A percentile compares a stretch with the other conserved stretches of the same genome.
Conservation (phyloP, 1,139 yeast species). For the Candida tetrigidarum region DNA sequence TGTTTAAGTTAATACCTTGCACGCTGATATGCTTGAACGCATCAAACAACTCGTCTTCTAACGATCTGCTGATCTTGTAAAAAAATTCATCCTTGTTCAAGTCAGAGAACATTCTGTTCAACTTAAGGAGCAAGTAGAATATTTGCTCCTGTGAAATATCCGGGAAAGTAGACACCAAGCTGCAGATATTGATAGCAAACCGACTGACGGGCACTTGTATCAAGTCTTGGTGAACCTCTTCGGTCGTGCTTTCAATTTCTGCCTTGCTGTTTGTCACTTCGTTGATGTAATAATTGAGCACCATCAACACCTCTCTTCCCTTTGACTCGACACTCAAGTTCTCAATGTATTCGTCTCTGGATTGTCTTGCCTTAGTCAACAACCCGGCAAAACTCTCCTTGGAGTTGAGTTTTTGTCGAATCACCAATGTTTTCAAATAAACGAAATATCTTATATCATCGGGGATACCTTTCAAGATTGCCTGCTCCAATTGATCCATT, state of each 20-base stretch:
- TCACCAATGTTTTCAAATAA: conserved; percentile 38
- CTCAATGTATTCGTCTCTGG: conserved; percentile 25
- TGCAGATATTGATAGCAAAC: conserved; percentile 28
- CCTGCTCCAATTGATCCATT: conserved; percentile 28
- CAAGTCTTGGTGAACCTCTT: conserved; percentile 5
- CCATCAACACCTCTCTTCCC: conserved; percentile 32
- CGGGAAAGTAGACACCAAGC: conserved; percentile 25
- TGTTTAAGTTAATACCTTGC: conserved; percentile 40
- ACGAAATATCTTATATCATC: conserved; percentile 30
- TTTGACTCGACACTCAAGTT: conserved; percentile 23
- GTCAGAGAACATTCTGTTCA: conserved; percentile 32
- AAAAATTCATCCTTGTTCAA: conserved; percentile 40
- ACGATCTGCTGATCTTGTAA: conserved; percentile 40
- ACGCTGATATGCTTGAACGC: conserved; percentile 38
- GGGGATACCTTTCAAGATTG: conserved; percentile 40
- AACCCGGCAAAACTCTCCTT: conserved; percentile 35
- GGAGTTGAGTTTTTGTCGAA: conserved; percentile 32
- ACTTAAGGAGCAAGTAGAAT: conserved; percentile 38
- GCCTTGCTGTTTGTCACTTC: conserved; percentile 19
- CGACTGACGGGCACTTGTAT: conserved; percentile 12
- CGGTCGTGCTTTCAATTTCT: conserved; percentile 5
- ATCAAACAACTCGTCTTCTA: conserved; percentile 37
- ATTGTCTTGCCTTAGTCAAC: conserved; percentile 31
- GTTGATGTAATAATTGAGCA: conserved; percentile 37
- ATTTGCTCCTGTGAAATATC: conserved; percentile 32